Conservation (phyloP, 2,329 filamentous ascomycete species). For the Penicillium sp. region DNA sequence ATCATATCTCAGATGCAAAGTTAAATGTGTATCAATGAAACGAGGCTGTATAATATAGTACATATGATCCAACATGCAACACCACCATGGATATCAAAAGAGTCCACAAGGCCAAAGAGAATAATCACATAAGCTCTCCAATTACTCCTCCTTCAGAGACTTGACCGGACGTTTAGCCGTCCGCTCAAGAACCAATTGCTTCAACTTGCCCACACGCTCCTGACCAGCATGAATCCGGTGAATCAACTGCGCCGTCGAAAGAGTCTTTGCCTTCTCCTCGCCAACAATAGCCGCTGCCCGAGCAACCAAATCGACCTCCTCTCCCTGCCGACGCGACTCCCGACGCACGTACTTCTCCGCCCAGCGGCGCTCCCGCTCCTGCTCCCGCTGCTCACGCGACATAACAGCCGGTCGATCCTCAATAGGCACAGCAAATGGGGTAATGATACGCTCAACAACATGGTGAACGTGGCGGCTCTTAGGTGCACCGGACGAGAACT, state of each 20-base stretch:
- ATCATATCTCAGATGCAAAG: not conserved
- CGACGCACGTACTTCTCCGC: conserved; percentile 33
- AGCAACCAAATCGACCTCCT: conserved; percentile 21
- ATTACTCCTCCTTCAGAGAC: not conserved
- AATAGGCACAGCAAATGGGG: conserved; percentile 40
- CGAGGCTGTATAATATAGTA: conserved; percentile 22
- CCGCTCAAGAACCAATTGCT: conserved; percentile 29
- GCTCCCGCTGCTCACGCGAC: conserved; percentile 37
- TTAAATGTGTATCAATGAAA: conserved; percentile 5
- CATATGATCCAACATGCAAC: conserved; percentile 21
- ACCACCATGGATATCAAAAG: conserved; percentile 13
- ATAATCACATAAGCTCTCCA: not conserved
- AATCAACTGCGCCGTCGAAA: conserved; percentile 28
- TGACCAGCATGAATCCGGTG: conserved; percentile 19
- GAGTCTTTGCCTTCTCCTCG: conserved; percentile 2
- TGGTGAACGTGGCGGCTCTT: conserved; percentile 41
- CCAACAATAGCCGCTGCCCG: conserved; percentile 28
- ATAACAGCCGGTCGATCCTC: conserved; percentile 38
- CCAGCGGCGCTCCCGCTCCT: conserved; percentile 30
- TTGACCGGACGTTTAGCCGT: not conserved
- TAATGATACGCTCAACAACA: conserved; percentile 45
- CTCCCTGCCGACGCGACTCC: conserved; percentile 26
- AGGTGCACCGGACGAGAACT: conserved; percentile 43
- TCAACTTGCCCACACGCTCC: conserved; percentile 24
- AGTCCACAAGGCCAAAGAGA: conserved; percentile 4